phyloP scores from a whole-genome alignment of 2,329 filamentous ascomycete genomes.

The Calonectria pteridis region DNA sequence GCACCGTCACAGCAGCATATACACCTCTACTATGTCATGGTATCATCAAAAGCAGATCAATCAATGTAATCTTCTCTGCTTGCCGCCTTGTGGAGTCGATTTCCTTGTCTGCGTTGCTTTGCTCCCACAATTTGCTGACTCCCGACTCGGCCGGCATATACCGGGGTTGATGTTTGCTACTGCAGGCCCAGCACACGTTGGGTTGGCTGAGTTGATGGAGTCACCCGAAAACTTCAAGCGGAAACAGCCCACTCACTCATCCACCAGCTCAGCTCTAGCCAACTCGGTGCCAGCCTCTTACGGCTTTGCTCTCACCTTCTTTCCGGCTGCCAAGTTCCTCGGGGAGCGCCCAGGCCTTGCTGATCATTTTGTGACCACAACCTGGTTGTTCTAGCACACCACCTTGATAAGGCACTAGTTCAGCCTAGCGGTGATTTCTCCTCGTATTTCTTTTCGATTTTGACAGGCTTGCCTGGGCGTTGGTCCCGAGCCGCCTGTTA shows the following conservation, averaged over 20 bases:
- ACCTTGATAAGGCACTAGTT: not conserved
- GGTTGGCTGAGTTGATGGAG: constrained; percentile 17
- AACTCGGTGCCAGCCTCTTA: constrained; percentile 22
- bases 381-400: not conserved
- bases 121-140: constrained; percentile 29
- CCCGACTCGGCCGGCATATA: not conserved
- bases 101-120: constrained; percentile 33
- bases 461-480: constrained; percentile 15
- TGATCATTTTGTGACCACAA: not conserved
- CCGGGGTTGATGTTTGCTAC: constrained; percentile 20
- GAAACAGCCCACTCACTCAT: constrained; percentile 36
- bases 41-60: constrained; percentile 27
- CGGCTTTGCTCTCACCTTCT: constrained; percentile 26
- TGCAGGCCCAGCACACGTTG: constrained; percentile 24
- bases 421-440: not conserved
- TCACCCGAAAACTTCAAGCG: constrained; percentile 31
- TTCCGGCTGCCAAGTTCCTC: constrained; percentile 3
- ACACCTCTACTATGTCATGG: constrained; percentile 24
- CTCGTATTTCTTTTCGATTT: constrained; percentile 23
- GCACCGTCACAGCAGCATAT: constrained; percentile 20
- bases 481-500: not conserved
- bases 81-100: constrained; percentile 31
- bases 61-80: constrained; percentile 31
- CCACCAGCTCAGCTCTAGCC: constrained; percentile 18
- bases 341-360: not conserved